Base-by-base conservation (phyloP, 805 yeast species). In the Cyberlindnera saturnus region DNA sequence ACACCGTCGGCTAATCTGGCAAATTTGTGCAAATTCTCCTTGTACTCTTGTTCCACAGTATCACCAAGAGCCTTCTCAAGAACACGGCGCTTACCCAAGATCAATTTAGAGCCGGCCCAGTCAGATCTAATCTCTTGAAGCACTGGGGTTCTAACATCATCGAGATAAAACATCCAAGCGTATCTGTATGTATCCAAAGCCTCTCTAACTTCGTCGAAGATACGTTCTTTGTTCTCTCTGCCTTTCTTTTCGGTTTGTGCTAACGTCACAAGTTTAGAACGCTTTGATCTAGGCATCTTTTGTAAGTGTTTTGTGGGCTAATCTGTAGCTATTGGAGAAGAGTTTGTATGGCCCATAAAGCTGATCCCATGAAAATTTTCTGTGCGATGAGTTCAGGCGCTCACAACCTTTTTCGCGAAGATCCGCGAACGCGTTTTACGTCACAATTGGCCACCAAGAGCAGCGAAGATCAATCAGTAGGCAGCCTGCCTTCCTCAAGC, bases 181-280 rank as follows among this genome's bases (percentile, higher is more conserved):
- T 79, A 87, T 60, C 77, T 79, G 67, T 69, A 84, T 35, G 77
- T 70, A 53, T 93, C 97, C 46, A 93, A 74, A 16, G 85, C 81
- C 47, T 75, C 75, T 69, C 96, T 81, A 41, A 93, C 82, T 50
- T 89, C 96, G 59, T 90, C 96, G 54, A 89, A 93, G 53, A 91
- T 81, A 57, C 91, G 75, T 55, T 80, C 91, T 64, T 93, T 93
- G 68, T 88, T 89, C 56, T 87, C 97, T 53, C 82, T 81, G 40
- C 96, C 96, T 63, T 93, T 93, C 67, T 89, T 93, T 55, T 89
- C 97, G 50, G 98, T 91, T 62, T 91, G 91, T 32, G 99, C 93
- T 56, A 93, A 74, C 13, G 98, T 86, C 48, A 93, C 95, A 55
- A 90, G 82, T 81, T 87, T 93, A 54, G 96, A 84, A 78, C 98